Percentiles rank a stretch among this genome's conserved stretches.
These are phyloP conservation scores for Aspergillus aculeatus DNA, from an alignment of 2,329 filamentous ascomycete species.

Conservation along the genomic window DNA sequence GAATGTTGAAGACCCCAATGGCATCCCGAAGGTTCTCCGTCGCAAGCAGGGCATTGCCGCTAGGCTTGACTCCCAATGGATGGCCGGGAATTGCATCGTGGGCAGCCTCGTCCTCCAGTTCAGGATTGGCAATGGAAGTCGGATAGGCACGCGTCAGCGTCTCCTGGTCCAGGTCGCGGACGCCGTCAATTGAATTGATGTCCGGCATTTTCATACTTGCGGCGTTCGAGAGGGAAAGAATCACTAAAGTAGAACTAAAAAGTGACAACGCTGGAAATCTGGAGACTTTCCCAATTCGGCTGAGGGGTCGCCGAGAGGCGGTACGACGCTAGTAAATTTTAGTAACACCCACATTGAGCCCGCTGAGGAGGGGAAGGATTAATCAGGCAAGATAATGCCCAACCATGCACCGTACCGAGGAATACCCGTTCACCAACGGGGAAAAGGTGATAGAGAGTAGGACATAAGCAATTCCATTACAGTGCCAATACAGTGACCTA, in stretches of 20 bases:
- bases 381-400: neutral
- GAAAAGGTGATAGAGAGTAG: neutral
- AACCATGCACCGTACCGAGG: neutral
- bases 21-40: slow-evolving; percentile 64
- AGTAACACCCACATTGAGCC: neutral
- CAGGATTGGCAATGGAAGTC: slow-evolving; percentile 10
- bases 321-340: neutral
- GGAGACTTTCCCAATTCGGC: slow-evolving; percentile 1
- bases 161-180: slow-evolving; percentile 19
- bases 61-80: slow-evolving; percentile 79
- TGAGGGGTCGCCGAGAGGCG: neutral
- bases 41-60: slow-evolving; percentile 75
- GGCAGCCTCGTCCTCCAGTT: slow-evolving; percentile 43
- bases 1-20: slow-evolving; percentile 62
- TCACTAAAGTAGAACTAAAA: neutral
- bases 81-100: slow-evolving; percentile 67
- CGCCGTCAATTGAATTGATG: slow-evolving; percentile 29
- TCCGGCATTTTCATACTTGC: slow-evolving; percentile 31
- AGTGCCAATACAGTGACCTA: neutral
- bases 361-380: too few species aligned
- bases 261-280: neutral
- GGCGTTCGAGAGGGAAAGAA: neutral
- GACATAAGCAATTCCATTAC: neutral
- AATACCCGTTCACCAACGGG: neutral
- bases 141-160: neutral